These are phyloP conservation scores for Capsicum pubescens DNA, from an alignment of 257 asterid genomes.

Conservation along the genomic window DNA sequence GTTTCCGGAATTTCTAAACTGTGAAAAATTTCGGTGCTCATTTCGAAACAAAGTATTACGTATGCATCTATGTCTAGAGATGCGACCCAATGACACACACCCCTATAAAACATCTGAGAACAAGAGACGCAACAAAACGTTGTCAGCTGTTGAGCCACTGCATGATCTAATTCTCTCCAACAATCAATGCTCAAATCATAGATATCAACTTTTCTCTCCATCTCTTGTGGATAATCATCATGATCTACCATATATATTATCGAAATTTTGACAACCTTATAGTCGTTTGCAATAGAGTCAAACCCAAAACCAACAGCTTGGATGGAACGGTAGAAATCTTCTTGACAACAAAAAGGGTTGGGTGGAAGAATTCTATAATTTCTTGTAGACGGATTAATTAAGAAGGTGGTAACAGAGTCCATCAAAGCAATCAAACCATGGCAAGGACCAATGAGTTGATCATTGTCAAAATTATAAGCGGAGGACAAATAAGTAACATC, in stretches of 20 bases:
- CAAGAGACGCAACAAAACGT: neutral
- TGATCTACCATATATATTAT: neutral
- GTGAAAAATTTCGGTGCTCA: neutral
- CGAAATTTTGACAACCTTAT: conserved; percentile 23
- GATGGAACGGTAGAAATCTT: neutral
- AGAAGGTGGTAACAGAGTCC: neutral
- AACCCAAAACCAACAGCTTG: conserved; percentile 19
- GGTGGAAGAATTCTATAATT: conserved; percentile 21
- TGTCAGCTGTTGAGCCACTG: neutral
- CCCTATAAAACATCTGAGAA: neutral
- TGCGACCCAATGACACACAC: neutral
- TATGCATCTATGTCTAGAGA: neutral
- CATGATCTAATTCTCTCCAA: conserved; percentile 3
- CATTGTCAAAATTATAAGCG: neutral
- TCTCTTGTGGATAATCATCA: neutral
- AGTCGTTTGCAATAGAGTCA: neutral
- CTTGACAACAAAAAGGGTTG: neutral
- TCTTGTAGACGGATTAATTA: conserved; percentile 24
- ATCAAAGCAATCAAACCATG: neutral
- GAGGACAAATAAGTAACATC: neutral
- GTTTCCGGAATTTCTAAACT: neutral
- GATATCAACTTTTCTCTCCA: neutral
- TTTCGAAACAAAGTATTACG: neutral
- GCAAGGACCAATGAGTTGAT: conserved; percentile 12
- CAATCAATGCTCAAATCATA: conserved; percentile 7